A percentile compares a stretch with the other conserved stretches of the same genome.
These are phyloP conservation scores for Geotrichum candidum DNA, from an alignment of 1,139 yeast species.

Conservation along the genomic window DNA sequence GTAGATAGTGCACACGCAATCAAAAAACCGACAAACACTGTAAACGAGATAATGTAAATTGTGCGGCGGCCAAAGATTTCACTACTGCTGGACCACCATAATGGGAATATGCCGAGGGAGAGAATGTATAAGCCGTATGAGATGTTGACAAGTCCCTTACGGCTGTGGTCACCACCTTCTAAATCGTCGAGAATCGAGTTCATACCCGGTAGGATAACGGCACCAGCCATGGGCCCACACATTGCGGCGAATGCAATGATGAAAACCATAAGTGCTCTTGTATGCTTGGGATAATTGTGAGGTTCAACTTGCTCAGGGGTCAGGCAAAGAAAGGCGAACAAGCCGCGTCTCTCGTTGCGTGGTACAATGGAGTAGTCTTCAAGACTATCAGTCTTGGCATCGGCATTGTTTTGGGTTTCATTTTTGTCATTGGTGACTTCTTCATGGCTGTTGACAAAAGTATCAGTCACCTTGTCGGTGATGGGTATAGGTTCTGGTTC, in stretches of 20 bases:
- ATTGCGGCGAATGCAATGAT: constrained; percentile 69
- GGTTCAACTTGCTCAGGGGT: constrained; percentile 74
- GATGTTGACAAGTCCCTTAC: constrained; percentile 57
- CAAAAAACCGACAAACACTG: constrained; percentile 56
- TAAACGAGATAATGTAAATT: constrained; percentile 63
- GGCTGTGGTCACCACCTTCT: constrained; percentile 4
- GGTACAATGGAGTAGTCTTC: constrained; percentile 19
- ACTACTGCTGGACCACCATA: constrained; percentile 85
- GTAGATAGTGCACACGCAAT: constrained; percentile 69
- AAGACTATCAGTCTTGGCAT: background rate
- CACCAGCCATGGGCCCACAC: constrained; percentile 90
- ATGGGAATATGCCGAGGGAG: constrained; percentile 71
- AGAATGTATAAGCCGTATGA: constrained; percentile 75
- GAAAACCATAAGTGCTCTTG: constrained; percentile 53
- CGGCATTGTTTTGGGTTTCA: too few species aligned
- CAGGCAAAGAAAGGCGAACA: constrained; percentile 38
- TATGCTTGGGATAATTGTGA: constrained; percentile 47
- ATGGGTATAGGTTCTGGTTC: background rate
- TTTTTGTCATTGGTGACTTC: background rate
- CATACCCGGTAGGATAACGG: constrained; percentile 75
- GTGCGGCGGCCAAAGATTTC: constrained; percentile 66
- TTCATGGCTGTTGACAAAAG: background rate
- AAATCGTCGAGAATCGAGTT: constrained; percentile 35
- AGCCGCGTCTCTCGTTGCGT: constrained; percentile 26
- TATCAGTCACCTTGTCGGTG: background rate